Percentiles rank a stretch among this genome's conserved stretches.
Evolutionary conservation across 1,284 basidiomycete species (phyloP).

Genomic region (Moesziomyces sp.): DNA sequence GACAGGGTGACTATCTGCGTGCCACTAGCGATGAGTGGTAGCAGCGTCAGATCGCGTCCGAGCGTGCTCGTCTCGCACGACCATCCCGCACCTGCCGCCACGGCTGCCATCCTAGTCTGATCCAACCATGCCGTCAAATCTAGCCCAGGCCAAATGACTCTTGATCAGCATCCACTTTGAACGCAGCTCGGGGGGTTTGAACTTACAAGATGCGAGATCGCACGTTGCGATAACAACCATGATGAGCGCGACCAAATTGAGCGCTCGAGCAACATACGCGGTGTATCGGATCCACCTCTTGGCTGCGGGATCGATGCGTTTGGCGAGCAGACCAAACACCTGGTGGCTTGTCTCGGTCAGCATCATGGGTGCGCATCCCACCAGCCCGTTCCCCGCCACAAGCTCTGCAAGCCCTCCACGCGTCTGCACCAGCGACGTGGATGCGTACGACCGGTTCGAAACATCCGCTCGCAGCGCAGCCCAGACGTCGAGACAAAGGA

Average conservation of each 20-base stretch:
- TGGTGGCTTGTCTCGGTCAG: slow-evolving; percentile 31
- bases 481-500: slow-evolving; percentile 19
- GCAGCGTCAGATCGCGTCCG: slow-evolving; percentile 27
- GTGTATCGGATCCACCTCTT: slow-evolving; percentile 22
- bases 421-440: not conserved
- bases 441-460: slow-evolving; percentile 6
- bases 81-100: not conserved
- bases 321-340: slow-evolving; percentile 32
- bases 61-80: slow-evolving; percentile 19
- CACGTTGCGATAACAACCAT: slow-evolving; percentile 27
- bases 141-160: not conserved
- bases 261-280: slow-evolving; percentile 13
- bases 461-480: slow-evolving; percentile 17
- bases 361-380: slow-evolving; percentile 28
- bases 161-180: not conserved
- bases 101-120: slow-evolving; percentile 8
- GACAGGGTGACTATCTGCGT: slow-evolving; percentile 19
- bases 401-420: slow-evolving; percentile 14
- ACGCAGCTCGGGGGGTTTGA: not conserved
- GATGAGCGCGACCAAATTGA: slow-evolving; percentile 28
- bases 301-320: slow-evolving; percentile 11
- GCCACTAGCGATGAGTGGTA: slow-evolving; percentile 32
- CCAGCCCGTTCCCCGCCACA: slow-evolving; percentile 20
- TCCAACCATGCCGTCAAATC: slow-evolving; percentile 18
- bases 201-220: slow-evolving; percentile 34